Conservation (phyloP, 495 filamentous ascomycete genomes). For the Apodospora peruviana region DNA sequence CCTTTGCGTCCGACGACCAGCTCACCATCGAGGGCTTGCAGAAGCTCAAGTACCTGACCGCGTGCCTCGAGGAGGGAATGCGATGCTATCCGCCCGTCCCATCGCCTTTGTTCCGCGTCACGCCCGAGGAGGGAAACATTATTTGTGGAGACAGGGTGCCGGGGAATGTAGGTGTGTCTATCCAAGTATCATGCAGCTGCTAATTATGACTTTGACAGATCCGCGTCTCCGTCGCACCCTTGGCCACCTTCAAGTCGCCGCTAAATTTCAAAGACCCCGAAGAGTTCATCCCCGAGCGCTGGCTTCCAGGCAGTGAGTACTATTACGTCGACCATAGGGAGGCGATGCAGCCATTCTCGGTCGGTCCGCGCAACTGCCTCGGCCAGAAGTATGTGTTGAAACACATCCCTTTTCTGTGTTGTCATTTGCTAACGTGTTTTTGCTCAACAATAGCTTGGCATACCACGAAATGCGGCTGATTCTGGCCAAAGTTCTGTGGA, state of each 20-base stretch:
- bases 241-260: slow-evolving; percentile 2
- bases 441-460: slow-evolving; percentile 20
- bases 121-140: slow-evolving; percentile 1
- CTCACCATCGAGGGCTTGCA: not conserved
- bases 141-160: not conserved
- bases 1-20: not conserved
- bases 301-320: slow-evolving; percentile 31
- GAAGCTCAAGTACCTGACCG: slow-evolving; percentile 1
- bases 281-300: slow-evolving; percentile 48
- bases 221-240: not conserved
- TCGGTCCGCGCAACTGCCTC: slow-evolving; percentile 43
- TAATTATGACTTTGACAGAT: not conserved
- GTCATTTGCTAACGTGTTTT: too few species aligned
- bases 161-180: not conserved
- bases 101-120: not conserved
- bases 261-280: slow-evolving; percentile 45
- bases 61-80: slow-evolving; percentile 1
- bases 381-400: slow-evolving; percentile 40
- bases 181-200: not conserved
- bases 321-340: slow-evolving; percentile 38
- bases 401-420: too few species aligned
- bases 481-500: slow-evolving; percentile 43
- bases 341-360: slow-evolving; percentile 38
- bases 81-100: slow-evolving; percentile 2
- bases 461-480: slow-evolving; percentile 41